phyloP scores from a whole-genome alignment of 805 yeast species.

The Ogataea ganodermae region DNA sequence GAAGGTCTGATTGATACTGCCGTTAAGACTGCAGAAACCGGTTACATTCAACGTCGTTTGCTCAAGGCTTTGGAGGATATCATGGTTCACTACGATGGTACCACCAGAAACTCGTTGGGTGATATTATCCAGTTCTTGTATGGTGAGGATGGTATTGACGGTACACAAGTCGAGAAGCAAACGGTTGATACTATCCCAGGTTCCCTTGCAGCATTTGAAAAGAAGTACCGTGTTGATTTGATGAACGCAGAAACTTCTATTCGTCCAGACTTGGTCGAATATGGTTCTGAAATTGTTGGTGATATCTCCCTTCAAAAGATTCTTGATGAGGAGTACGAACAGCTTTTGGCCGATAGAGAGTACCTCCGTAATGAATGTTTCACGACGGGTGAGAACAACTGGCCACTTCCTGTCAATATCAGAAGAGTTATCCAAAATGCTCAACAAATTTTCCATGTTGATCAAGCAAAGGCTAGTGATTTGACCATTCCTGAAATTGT shows the following conservation, averaged over 20 bases:
- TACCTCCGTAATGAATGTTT: slow-evolving; percentile 80
- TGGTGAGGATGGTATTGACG: slow-evolving; percentile 99
- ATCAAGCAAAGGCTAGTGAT: slow-evolving; percentile 87
- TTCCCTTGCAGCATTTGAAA: slow-evolving; percentile 78
- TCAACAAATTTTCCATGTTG: slow-evolving; percentile 94
- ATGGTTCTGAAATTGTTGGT: slow-evolving; percentile 89
- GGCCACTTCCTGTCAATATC: slow-evolving; percentile 97
- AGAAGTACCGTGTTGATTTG: slow-evolving; percentile 82
- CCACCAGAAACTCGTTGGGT: slow-evolving; percentile 96
- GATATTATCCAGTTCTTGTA: slow-evolving; percentile 93
- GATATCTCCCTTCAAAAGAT: slow-evolving; percentile 79
- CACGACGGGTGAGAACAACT: slow-evolving; percentile 89
- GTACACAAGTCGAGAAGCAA: slow-evolving; percentile 96
- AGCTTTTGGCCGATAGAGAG: slow-evolving; percentile 72
- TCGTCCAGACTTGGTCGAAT: slow-evolving; percentile 75
- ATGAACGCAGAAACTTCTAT: slow-evolving; percentile 68
- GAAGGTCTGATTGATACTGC: slow-evolving; percentile 99
- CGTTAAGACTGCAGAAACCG: slow-evolving; percentile 98
- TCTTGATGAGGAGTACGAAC: slow-evolving; percentile 83
- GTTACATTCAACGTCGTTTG: slow-evolving; percentile 96
- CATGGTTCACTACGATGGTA: slow-evolving; percentile 97
- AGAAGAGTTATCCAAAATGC: slow-evolving; percentile 97
- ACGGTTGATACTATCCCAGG: slow-evolving; percentile 95
- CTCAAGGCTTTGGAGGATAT: slow-evolving; percentile 96
- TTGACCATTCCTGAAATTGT: slow-evolving; percentile 83